Conservation (phyloP, 192 early-diverging fungal genomes). For the Pecoramyces ruminantium region DNA sequence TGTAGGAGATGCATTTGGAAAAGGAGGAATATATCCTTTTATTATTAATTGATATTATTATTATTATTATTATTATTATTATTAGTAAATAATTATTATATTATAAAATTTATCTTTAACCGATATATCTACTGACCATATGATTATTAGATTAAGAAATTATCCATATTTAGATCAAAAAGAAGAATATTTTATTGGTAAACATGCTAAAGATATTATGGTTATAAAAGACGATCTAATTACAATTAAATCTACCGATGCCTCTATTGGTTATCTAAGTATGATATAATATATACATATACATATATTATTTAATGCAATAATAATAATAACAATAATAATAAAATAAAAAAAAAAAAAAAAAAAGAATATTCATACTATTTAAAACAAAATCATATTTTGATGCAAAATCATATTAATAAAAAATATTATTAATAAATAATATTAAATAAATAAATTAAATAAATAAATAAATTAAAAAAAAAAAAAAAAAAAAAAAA, state of each 20-base stretch:
- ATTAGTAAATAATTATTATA: too few species aligned
- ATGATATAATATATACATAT: slow-evolving; percentile 7
- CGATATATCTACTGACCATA: slow-evolving; percentile 33
- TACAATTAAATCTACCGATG: slow-evolving; percentile 22
- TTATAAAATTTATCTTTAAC: not conserved
- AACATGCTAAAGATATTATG: slow-evolving; percentile 21
- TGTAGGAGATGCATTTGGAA: slow-evolving; percentile 52
- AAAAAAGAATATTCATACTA: too few species aligned
- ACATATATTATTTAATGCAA: not conserved
- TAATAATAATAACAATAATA: too few species aligned
- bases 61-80: not conserved
- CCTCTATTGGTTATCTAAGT: slow-evolving; percentile 19
- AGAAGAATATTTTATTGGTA: slow-evolving; percentile 16
- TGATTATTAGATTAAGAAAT: slow-evolving; percentile 57
- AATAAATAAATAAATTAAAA: too few species aligned
- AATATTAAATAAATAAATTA: too few species aligned
- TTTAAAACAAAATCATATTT: not conserved
- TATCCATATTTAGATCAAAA: slow-evolving; percentile 58
- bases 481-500: too few species aligned
- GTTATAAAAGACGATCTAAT: slow-evolving; percentile 36
- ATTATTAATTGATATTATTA: not conserved
- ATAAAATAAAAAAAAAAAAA: too few species aligned
- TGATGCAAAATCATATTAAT: not conserved
- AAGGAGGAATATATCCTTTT: slow-evolving; percentile 23
- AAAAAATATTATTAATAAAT: too few species aligned